Conservation (phyloP, 495 filamentous ascomycete genomes). For the Penicillium paxilli region DNA sequence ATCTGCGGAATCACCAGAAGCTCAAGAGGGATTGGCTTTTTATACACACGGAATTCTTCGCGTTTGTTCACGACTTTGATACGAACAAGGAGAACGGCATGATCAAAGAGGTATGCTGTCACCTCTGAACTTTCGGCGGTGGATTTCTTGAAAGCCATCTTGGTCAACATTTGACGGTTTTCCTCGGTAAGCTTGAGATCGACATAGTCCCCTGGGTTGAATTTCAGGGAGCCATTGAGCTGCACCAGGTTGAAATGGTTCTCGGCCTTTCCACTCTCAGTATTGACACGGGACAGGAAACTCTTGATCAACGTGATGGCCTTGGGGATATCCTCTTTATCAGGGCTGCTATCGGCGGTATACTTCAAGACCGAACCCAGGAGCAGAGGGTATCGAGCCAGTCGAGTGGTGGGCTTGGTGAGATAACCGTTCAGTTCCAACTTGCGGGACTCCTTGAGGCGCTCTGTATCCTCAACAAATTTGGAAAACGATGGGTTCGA, state of each 20-base stretch:
- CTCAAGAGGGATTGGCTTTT: conserved; percentile 93
- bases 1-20: conserved; percentile 92
- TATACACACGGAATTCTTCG: conserved; percentile 92
- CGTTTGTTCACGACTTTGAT: conserved; percentile 89
- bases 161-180: conserved; percentile 87
- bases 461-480: conserved; percentile 96
- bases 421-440: conserved; percentile 97
- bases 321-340: conserved; percentile 87
- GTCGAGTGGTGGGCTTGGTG: conserved; percentile 94
- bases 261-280: conserved; percentile 94
- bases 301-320: conserved; percentile 84
- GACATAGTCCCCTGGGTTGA: conserved; percentile 81
- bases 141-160: conserved; percentile 88
- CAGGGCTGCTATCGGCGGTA: conserved; percentile 81
- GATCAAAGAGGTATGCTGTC: conserved; percentile 92
- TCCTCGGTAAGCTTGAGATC: conserved; percentile 95
- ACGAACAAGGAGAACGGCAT: conserved; percentile 85
- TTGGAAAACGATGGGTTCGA: conserved; percentile 81
- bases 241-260: conserved; percentile 96
- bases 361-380: conserved; percentile 90
- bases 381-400: conserved; percentile 92
- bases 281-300: conserved; percentile 83
- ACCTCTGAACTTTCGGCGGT: conserved; percentile 87
- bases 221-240: conserved; percentile 86
- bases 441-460: conserved; percentile 94